These are phyloP conservation scores for Fragaria iinumae DNA, from an alignment of 306 rosid species.

Conservation along the genomic window DNA sequence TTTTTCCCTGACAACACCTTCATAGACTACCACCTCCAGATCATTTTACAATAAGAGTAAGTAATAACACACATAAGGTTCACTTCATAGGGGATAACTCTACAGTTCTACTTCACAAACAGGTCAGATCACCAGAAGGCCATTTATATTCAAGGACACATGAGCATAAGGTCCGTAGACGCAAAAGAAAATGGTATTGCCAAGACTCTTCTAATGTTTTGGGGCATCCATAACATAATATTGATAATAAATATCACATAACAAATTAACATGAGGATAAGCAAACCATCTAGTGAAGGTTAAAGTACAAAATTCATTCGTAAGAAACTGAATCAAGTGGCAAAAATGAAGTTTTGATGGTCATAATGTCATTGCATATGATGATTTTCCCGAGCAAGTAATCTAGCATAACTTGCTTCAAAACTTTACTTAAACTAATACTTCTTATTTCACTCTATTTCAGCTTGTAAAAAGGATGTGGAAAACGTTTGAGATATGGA, in stretches of 20 bases:
- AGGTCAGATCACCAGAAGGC: slow-evolving; percentile 51
- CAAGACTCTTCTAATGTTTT: background rate
- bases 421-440: background rate
- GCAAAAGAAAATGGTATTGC: background rate
- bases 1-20: slow-evolving; percentile 87
- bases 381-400: background rate
- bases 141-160: slow-evolving; percentile 55
- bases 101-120: slow-evolving; percentile 21
- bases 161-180: slow-evolving; percentile 13
- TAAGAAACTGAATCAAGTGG: background rate
- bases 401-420: background rate
- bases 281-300: background rate
- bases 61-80: slow-evolving; percentile 29
- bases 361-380: background rate
- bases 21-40: slow-evolving; percentile 98
- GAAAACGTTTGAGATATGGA: background rate
- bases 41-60: slow-evolving; percentile 49
- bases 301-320: background rate
- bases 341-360: background rate
- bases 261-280: background rate
- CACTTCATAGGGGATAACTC: slow-evolving; percentile 5
- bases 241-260: background rate
- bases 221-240: background rate
- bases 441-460: background rate
- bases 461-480: background rate